These are phyloP conservation scores for Rhodocollybia butyracea DNA, from an alignment of 768 basidiomycete species.

Conservation along the genomic window DNA sequence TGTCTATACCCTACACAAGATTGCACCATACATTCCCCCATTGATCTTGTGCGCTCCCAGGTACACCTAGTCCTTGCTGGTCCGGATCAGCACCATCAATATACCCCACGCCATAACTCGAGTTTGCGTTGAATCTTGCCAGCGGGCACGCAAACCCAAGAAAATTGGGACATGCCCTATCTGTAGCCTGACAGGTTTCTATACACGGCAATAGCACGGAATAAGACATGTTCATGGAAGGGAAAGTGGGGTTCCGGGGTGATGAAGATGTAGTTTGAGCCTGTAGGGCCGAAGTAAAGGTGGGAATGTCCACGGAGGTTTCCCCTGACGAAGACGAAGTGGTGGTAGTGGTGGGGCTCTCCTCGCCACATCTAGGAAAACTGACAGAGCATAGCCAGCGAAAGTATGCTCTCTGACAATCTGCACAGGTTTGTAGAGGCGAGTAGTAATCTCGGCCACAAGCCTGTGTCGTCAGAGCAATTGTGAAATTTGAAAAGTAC, in stretches of 20 bases:
- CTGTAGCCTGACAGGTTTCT: slow-evolving; percentile 70
- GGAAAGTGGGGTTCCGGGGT: slow-evolving; percentile 44
- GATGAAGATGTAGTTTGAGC: slow-evolving; percentile 36
- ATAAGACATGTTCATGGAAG: slow-evolving; percentile 45
- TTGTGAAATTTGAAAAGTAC: slow-evolving; percentile 72
- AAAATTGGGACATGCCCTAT: slow-evolving; percentile 75
- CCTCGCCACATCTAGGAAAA: slow-evolving; percentile 73
- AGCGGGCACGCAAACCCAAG: slow-evolving; percentile 69
- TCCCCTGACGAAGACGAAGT: slow-evolving; percentile 10
- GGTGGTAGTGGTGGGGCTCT: slow-evolving; percentile 29
- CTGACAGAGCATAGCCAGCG: slow-evolving; percentile 74
- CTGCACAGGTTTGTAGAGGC: slow-evolving; percentile 69
- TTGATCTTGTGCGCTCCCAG: slow-evolving; percentile 56
- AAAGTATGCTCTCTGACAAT: slow-evolving; percentile 72
- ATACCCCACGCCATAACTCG: slow-evolving; percentile 76
- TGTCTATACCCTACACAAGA: neutral
- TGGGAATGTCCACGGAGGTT: slow-evolving; percentile 30
- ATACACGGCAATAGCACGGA: slow-evolving; percentile 72
- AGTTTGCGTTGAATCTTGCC: slow-evolving; percentile 53
- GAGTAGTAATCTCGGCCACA: slow-evolving; percentile 83
- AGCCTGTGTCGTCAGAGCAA: slow-evolving; percentile 64
- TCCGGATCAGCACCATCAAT: slow-evolving; percentile 54
- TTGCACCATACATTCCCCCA: slow-evolving; percentile 84
- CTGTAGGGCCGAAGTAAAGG: slow-evolving; percentile 47
- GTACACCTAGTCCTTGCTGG: slow-evolving; percentile 42